Percentiles rank a stretch among this genome's conserved stretches.
Conservation (phyloP, 257 asterid species). For the Petunia axillaris region DNA sequence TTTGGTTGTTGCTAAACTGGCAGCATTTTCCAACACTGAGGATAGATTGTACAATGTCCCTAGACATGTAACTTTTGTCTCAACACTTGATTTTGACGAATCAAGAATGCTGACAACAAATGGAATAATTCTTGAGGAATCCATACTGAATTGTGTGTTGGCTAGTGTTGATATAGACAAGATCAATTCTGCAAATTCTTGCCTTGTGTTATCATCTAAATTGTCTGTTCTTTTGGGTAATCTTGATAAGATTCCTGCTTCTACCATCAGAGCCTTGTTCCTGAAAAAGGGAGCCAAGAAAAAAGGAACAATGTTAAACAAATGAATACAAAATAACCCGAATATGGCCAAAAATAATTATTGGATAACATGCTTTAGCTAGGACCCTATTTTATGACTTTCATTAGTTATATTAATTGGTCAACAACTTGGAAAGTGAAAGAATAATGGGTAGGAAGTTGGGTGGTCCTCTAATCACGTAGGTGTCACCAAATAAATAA, state of each 20-base stretch:
- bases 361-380: neutral
- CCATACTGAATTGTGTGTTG: slow-evolving; percentile 51
- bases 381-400: slow-evolving; percentile 7
- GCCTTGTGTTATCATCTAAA: slow-evolving; percentile 50
- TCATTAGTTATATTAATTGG: slow-evolving; percentile 4
- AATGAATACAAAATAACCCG: neutral
- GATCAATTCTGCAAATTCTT: slow-evolving; percentile 62
- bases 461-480: slow-evolving; percentile 31
- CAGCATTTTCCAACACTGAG: slow-evolving; percentile 54
- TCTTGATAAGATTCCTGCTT: slow-evolving; percentile 72
- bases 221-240: slow-evolving; percentile 47
- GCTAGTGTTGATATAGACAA: slow-evolving; percentile 64
- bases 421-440: slow-evolving; percentile 13
- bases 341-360: slow-evolving; percentile 1
- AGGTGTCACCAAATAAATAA: slow-evolving; percentile 28
- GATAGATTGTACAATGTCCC: slow-evolving; percentile 64
- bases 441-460: slow-evolving; percentile 17
- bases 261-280: slow-evolving; percentile 87
- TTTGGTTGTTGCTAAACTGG: slow-evolving; percentile 43
- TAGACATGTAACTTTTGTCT: slow-evolving; percentile 55
- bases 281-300: slow-evolving; percentile 49
- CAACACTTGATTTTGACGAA: slow-evolving; percentile 40
- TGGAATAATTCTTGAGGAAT: slow-evolving; percentile 52
- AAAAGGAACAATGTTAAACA: slow-evolving; percentile 15
- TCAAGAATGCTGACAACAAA: slow-evolving; percentile 55